Percentiles rank a stretch among this genome's conserved stretches.
These are phyloP conservation scores for Yamadazyma mexicana DNA, from an alignment of 1,139 yeast species.

Conservation along the genomic window DNA sequence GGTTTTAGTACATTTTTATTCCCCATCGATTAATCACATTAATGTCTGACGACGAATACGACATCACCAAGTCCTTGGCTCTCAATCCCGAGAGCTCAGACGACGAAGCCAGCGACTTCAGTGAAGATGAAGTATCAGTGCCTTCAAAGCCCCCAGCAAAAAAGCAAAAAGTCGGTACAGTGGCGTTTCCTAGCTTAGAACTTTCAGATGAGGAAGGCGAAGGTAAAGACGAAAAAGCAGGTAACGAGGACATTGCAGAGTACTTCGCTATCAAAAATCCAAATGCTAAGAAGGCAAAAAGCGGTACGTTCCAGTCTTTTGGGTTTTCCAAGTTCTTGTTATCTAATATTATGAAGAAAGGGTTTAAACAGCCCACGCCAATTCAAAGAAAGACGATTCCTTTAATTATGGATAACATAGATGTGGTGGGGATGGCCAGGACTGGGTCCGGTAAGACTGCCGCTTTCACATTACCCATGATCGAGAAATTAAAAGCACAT, in stretches of 20 bases:
- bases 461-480: slow-evolving; percentile 93
- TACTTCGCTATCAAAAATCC: slow-evolving; percentile 42
- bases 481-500: slow-evolving; percentile 75
- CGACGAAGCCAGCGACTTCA: slow-evolving; percentile 16
- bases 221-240: slow-evolving; percentile 24
- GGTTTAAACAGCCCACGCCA: slow-evolving; percentile 95
- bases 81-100: slow-evolving; percentile 39
- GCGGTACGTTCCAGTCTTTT: slow-evolving; percentile 85
- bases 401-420: slow-evolving; percentile 78
- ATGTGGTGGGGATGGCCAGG: slow-evolving; percentile 98
- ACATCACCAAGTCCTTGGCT: slow-evolving; percentile 68
- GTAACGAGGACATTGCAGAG: slow-evolving; percentile 25
- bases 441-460: slow-evolving; percentile 98
- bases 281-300: slow-evolving; percentile 63
- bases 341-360: slow-evolving; percentile 74
- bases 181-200: slow-evolving; percentile 64
- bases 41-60: slow-evolving; percentile 63
- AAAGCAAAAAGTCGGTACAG: slow-evolving; percentile 16
- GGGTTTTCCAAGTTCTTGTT: slow-evolving; percentile 78
- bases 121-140: slow-evolving; percentile 30
- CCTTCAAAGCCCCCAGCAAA: slow-evolving; percentile 3
- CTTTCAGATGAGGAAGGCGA: slow-evolving; percentile 58
- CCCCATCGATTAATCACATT: slow-evolving; percentile 3
- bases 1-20: neutral
- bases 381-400: slow-evolving; percentile 97